phyloP scores from a whole-genome alignment of 495 filamentous ascomycete genomes.

The Tuber melanosporum region DNA sequence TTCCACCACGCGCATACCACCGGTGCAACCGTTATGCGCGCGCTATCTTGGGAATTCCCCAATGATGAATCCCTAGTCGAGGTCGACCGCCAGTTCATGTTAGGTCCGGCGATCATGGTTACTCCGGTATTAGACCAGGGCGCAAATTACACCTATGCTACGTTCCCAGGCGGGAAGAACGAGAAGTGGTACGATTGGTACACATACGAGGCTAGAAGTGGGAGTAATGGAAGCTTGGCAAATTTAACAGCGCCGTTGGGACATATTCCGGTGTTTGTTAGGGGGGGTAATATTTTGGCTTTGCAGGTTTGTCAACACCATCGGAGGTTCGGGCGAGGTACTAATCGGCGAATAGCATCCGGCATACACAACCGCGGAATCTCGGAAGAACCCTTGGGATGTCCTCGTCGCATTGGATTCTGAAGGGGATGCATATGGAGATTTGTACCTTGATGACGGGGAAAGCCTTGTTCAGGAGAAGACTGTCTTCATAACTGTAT shows the following conservation, averaged over 20 bases:
- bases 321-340: background rate
- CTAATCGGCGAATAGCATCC: conserved; percentile 44
- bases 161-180: conserved; percentile 66
- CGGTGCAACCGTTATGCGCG: conserved; percentile 72
- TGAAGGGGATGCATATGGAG: conserved; percentile 54
- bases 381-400: conserved; percentile 62
- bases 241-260: conserved; percentile 69
- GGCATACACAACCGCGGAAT: conserved; percentile 60
- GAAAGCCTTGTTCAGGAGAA: conserved; percentile 57
- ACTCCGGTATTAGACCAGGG: conserved; percentile 64
- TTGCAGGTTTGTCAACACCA: conserved; percentile 47
- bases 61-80: conserved; percentile 62
- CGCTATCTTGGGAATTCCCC: conserved; percentile 77
- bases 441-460: conserved; percentile 74
- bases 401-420: conserved; percentile 57
- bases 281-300: conserved; percentile 64
- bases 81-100: conserved; percentile 69
- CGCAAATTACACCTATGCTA: conserved; percentile 60
- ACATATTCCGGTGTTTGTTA: conserved; percentile 70
- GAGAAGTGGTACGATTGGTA: conserved; percentile 84
- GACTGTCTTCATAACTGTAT: conserved; percentile 54
- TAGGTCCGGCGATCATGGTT: conserved; percentile 65
- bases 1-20: conserved; percentile 62
- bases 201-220: conserved; percentile 51
- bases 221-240: conserved; percentile 56